These are phyloP conservation scores for Exserohilum turcica DNA, from an alignment of 2,329 filamentous ascomycete species.

Conservation along the genomic window DNA sequence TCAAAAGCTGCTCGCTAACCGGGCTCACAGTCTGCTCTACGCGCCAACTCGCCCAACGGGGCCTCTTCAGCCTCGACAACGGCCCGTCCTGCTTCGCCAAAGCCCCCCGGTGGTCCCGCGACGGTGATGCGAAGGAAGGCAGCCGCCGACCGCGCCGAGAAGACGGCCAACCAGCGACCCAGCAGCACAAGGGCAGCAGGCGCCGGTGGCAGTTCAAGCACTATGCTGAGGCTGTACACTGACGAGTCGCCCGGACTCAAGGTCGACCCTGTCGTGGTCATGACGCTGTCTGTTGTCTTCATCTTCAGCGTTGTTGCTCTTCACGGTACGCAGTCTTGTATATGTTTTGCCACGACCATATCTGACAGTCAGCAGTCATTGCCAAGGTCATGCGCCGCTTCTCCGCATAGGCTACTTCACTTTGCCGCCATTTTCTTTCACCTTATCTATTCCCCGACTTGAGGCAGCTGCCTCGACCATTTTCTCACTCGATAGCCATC, in stretches of 20 bases:
- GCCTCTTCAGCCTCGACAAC: conserved; percentile 67
- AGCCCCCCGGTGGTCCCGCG: conserved; percentile 89
- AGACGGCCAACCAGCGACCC: conserved; percentile 89
- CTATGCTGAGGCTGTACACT: conserved; percentile 98
- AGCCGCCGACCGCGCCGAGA: conserved; percentile 96
- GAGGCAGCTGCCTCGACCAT: conserved; percentile 18
- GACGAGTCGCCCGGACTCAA: conserved; percentile 97
- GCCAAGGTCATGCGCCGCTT: conserved; percentile 94
- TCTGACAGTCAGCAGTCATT: conserved; percentile 68
- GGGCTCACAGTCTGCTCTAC: conserved; percentile 28
- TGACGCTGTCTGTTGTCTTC: conserved; percentile 95
- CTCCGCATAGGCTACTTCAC: conserved; percentile 55
- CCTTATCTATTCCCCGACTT: conserved; percentile 15
- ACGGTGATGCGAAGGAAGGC: conserved; percentile 94
- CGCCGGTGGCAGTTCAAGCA: conserved; percentile 94
- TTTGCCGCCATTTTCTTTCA: conserved; percentile 7
- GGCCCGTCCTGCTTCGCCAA: conserved; percentile 81
- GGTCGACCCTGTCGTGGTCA: conserved; percentile 95
- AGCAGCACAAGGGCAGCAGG: conserved; percentile 91
- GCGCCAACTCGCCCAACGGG: conserved; percentile 46
- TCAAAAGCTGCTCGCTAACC: conserved; percentile 10
- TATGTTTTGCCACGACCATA: not conserved
- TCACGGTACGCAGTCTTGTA: conserved; percentile 72
- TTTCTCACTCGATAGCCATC: conserved; percentile 8
- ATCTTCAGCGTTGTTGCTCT: conserved; percentile 98